phyloP scores from a whole-genome alignment of 306 rosid species.

The Vigna nakashimae region DNA sequence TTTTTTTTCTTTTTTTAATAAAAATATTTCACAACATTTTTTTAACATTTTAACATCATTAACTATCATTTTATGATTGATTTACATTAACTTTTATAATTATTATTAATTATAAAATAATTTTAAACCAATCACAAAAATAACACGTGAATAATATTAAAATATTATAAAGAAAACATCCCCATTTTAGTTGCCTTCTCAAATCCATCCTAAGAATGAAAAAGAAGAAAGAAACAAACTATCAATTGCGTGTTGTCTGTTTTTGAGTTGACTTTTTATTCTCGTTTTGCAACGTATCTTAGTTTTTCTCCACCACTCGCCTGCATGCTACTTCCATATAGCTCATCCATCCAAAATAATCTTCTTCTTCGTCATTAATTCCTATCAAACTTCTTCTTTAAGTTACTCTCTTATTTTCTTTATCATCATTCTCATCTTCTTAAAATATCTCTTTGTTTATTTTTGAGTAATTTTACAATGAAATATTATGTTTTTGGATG shows the following conservation, averaged over 20 bases:
- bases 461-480: too few species aligned
- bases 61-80: too few species aligned
- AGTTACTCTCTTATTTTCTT: background rate
- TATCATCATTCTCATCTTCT: too few species aligned
- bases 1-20: background rate
- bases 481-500: too few species aligned
- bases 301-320: background rate
- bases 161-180: too few species aligned
- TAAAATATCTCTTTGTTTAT: too few species aligned
- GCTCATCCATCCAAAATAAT: background rate
- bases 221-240: background rate
- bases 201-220: background rate
- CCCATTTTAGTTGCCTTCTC: too few species aligned
- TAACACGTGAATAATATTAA: too few species aligned
- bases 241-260: background rate
- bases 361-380: background rate
- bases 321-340: background rate
- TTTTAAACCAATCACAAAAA: too few species aligned
- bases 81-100: accelerated
- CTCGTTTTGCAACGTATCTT: background rate
- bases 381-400: background rate
- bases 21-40: too few species aligned
- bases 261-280: slow-evolving; percentile 33
- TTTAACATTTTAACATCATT: too few species aligned
- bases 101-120: too few species aligned